phyloP scores from a whole-genome alignment of 1,284 basidiomycete genomes.

The Tilletia setariae region DNA sequence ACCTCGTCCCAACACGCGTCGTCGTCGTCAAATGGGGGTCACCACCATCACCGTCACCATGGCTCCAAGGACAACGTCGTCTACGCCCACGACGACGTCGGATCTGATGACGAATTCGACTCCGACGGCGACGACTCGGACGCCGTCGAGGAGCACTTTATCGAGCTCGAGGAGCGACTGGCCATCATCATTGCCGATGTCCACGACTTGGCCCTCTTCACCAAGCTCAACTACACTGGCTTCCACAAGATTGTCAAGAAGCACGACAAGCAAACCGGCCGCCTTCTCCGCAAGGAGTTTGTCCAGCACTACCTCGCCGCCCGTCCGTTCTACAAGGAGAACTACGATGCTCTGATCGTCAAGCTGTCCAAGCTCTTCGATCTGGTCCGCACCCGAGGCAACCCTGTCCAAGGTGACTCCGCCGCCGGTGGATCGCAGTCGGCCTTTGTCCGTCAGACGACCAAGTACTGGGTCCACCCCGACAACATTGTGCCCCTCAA shows the following conservation, averaged over 20 bases:
- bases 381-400: constrained; percentile 88
- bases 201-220: constrained; percentile 88
- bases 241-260: constrained; percentile 99
- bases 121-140: constrained; percentile 67
- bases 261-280: constrained; percentile 72
- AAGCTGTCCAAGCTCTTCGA: constrained; percentile 95
- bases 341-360: constrained; percentile 80
- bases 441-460: constrained; percentile 94
- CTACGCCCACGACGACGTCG: constrained; percentile 58
- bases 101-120: constrained; percentile 60
- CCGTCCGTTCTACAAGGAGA: constrained; percentile 86
- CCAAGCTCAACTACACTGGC: constrained; percentile 87
- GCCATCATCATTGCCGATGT: constrained; percentile 95
- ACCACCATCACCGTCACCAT: constrained; percentile 7
- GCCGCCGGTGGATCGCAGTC: constrained; percentile 91
- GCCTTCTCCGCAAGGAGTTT: constrained; percentile 62
- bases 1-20: constrained; percentile 16
- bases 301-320: constrained; percentile 89
- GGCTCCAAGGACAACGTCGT: constrained; percentile 59
- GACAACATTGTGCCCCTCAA: constrained; percentile 86
- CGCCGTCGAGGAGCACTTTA: constrained; percentile 79
- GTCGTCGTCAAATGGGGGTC: neutral
- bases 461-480: constrained; percentile 91
- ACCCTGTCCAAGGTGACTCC: constrained; percentile 88
- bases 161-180: constrained; percentile 87